These are phyloP conservation scores for Malassezia restricta DNA, from an alignment of 1,284 basidiomycete genomes.

Conservation along the genomic window DNA sequence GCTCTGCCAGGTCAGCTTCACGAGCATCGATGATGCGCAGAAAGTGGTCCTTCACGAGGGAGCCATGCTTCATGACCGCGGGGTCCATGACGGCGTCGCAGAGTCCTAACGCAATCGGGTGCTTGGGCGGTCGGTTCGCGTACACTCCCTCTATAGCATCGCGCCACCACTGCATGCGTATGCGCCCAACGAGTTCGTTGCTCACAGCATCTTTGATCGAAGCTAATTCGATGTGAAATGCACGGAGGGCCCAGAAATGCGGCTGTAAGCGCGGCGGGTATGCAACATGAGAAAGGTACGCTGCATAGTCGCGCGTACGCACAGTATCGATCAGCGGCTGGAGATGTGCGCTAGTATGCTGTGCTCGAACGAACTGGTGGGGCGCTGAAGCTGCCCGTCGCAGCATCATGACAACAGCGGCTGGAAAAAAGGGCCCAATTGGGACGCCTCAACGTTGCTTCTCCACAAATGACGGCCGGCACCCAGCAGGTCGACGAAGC, in stretches of 20 bases:
- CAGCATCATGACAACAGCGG: neutral
- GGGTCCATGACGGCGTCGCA: conserved; percentile 37
- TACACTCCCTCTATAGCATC: conserved; percentile 35
- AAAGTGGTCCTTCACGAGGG: conserved; percentile 41
- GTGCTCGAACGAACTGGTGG: neutral
- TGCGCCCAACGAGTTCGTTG: conserved; percentile 40
- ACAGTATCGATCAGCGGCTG: conserved; percentile 3
- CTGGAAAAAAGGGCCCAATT: neutral
- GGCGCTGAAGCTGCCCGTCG: neutral
- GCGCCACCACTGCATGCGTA: conserved; percentile 44
- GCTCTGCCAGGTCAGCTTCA: conserved; percentile 34
- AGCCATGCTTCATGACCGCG: conserved; percentile 21
- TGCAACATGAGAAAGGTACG: conserved; percentile 36
- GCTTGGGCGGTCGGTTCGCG: conserved; percentile 30
- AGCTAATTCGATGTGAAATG: conserved; percentile 39
- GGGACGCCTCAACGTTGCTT: neutral
- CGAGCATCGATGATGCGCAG: conserved; percentile 37
- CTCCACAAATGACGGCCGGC: no score
- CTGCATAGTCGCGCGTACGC: conserved; percentile 25
- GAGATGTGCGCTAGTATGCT: neutral
- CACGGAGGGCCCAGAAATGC: conserved; percentile 38
- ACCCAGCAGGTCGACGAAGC: no score
- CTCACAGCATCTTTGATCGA: conserved; percentile 34
- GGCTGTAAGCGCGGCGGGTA: conserved; percentile 30
- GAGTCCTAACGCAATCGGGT: conserved; percentile 36